phyloP scores from a whole-genome alignment of 768 basidiomycete species.

The Gautieria morchelliformis region DNA sequence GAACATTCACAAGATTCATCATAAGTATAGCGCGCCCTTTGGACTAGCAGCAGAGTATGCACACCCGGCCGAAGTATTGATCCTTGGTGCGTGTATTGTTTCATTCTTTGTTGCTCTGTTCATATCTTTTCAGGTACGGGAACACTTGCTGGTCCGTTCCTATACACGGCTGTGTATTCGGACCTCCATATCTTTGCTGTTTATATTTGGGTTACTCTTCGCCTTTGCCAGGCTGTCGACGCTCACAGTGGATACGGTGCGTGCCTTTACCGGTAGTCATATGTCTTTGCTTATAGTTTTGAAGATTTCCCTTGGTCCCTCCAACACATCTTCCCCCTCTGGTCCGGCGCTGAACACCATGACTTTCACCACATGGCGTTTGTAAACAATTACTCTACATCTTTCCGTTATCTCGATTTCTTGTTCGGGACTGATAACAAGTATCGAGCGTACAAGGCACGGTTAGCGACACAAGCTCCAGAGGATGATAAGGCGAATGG shows the following conservation, averaged over 20 bases:
- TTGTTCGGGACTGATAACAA: conserved; percentile 86
- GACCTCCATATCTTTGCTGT: conserved; percentile 89
- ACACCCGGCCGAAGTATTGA: conserved; percentile 92
- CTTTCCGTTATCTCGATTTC: conserved; percentile 90
- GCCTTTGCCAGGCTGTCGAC: conserved; percentile 95
- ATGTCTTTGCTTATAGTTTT: not conserved
- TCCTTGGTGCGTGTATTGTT: conserved; percentile 48
- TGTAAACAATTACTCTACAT: conserved; percentile 87
- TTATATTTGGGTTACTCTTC: conserved; percentile 87
- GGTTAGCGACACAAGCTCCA: conserved; percentile 43
- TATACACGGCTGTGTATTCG: conserved; percentile 68
- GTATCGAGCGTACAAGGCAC: conserved; percentile 72
- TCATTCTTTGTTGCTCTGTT: not conserved
- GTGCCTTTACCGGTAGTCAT: conserved; percentile 15
- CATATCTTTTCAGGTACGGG: conserved; percentile 37
- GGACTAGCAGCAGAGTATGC: conserved; percentile 97
- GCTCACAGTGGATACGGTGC: conserved; percentile 92
- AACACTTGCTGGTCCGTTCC: conserved; percentile 78
- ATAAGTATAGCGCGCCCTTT: conserved; percentile 95
- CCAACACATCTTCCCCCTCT: conserved; percentile 86
- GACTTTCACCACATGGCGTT: conserved; percentile 99
- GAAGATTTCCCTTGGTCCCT: conserved; percentile 97
- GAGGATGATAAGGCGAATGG: conserved; percentile 10
- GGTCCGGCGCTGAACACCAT: conserved; percentile 96
- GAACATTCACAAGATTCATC: conserved; percentile 94